Evolutionary conservation across 148 eudicot species (phyloP).

Genomic region (Heliosperma pusillum): DNA sequence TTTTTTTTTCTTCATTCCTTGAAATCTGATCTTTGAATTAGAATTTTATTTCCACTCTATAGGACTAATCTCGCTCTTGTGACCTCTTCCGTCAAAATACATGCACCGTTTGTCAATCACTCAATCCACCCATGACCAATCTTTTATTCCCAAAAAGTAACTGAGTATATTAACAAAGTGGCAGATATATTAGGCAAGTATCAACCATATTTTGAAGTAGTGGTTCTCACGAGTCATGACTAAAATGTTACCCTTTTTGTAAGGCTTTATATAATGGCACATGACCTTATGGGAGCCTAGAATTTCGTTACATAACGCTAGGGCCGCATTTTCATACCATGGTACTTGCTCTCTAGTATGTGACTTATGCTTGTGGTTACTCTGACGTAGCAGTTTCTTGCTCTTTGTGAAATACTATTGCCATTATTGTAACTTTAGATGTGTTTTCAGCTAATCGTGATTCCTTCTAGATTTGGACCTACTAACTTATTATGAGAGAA

Average conservation of each 20-base stretch:
- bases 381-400: conserved; percentile 2
- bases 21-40: no score
- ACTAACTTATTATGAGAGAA: conserved; percentile 12
- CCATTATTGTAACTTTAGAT: not conserved
- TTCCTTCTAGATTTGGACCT: not conserved
- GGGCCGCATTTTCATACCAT: not conserved
- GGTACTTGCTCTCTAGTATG: not conserved
- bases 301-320: not conserved
- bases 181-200: no score
- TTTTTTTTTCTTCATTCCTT: no score
- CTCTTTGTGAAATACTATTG: conserved; percentile 3
- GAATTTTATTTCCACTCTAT: no score
- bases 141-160: no score
- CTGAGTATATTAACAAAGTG: no score
- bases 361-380: not conserved
- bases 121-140: no score
- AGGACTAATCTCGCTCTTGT: no score
- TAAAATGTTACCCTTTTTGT: not conserved
- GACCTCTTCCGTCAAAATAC: no score
- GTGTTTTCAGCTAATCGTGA: not conserved
- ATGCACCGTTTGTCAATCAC: no score
- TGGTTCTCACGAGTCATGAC: no score
- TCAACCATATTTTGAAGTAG: no score
- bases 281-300: not conserved
- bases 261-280: not conserved